Conservation (phyloP, 2,329 filamentous ascomycete species). For the Aspergillus floridensis region DNA sequence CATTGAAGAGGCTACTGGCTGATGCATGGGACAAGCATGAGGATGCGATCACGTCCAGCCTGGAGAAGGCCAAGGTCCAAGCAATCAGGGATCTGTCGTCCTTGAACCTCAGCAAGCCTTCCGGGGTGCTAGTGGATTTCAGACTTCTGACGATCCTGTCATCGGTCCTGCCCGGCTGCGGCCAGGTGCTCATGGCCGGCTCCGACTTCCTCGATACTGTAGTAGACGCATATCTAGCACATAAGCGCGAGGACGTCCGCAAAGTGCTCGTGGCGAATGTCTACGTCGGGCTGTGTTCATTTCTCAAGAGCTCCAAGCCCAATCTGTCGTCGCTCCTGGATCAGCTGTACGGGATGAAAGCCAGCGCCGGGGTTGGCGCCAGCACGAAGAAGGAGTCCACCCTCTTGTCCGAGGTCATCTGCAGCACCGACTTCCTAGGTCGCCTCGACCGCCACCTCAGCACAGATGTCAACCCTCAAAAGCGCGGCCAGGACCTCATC, state of each 20-base stretch:
- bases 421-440: constrained; percentile 69
- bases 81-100: constrained; percentile 33
- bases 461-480: constrained; percentile 32
- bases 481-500: constrained; percentile 42
- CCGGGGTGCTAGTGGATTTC: constrained; percentile 27
- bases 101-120: constrained; percentile 9
- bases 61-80: constrained; percentile 37
- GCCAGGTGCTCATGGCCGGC: constrained; percentile 70
- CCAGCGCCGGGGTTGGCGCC: constrained; percentile 62
- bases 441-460: constrained; percentile 39
- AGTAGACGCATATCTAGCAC: constrained; percentile 44
- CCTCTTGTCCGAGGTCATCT: constrained; percentile 77
- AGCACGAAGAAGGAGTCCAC: constrained; percentile 49
- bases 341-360: constrained; percentile 76
- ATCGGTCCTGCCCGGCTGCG: constrained; percentile 44
- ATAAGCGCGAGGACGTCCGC: constrained; percentile 61
- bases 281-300: constrained; percentile 71
- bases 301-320: constrained; percentile 64
- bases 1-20: constrained; percentile 53
- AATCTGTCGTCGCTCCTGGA: constrained; percentile 76
- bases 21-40: constrained; percentile 44
- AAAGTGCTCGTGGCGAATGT: constrained; percentile 68
- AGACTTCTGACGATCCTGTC: constrained; percentile 41
- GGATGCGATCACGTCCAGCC: constrained; percentile 32
- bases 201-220: constrained; percentile 84